Evolutionary conservation across 805 yeast genomes (phyloP).

Genomic region (Barnettozyma pratensis): DNA sequence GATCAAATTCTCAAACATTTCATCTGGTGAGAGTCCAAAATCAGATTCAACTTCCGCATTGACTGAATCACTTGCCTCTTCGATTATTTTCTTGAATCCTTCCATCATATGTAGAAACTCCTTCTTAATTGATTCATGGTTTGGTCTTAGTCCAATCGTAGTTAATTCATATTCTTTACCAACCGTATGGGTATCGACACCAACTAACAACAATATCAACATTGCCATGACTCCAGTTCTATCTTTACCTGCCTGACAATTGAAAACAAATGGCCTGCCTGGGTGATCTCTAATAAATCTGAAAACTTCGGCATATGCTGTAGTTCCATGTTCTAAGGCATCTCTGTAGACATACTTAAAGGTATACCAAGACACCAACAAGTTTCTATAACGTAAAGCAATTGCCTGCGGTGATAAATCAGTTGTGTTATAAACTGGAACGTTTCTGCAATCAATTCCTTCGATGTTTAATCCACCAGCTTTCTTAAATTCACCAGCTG

Average conservation of each 20-base stretch:
- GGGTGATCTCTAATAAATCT: constrained; percentile 50
- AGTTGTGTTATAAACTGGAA: constrained; percentile 49
- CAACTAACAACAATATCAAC: constrained; percentile 56
- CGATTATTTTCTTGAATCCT: constrained; percentile 4
- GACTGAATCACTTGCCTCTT: constrained; percentile 1
- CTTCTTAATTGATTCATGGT: constrained; percentile 22
- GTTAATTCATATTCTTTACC: constrained; percentile 78
- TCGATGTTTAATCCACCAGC: constrained; percentile 40
- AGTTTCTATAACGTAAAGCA: constrained; percentile 47
- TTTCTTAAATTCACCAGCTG: constrained; percentile 47
- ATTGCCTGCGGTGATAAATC: constrained; percentile 64
- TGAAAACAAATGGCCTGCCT: constrained; percentile 51
- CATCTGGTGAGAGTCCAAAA: constrained; percentile 25
- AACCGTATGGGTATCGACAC: constrained; percentile 60
- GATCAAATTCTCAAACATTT: constrained; percentile 56
- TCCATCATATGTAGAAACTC: constrained; percentile 19
- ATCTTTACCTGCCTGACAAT: constrained; percentile 86
- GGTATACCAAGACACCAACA: constrained; percentile 56
- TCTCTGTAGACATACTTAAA: constrained; percentile 59
- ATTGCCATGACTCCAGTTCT: constrained; percentile 75
- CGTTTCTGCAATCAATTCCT: constrained; percentile 44
- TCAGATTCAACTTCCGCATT: constrained; percentile 3
- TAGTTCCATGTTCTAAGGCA: constrained; percentile 45
- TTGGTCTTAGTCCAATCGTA: constrained; percentile 53
- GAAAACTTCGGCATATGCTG: constrained; percentile 46